Evolutionary conservation across 1,139 yeast genomes (phyloP), one percentile per base, ranked within the genome.

Genomic region (Candida glucosophila): DNA sequence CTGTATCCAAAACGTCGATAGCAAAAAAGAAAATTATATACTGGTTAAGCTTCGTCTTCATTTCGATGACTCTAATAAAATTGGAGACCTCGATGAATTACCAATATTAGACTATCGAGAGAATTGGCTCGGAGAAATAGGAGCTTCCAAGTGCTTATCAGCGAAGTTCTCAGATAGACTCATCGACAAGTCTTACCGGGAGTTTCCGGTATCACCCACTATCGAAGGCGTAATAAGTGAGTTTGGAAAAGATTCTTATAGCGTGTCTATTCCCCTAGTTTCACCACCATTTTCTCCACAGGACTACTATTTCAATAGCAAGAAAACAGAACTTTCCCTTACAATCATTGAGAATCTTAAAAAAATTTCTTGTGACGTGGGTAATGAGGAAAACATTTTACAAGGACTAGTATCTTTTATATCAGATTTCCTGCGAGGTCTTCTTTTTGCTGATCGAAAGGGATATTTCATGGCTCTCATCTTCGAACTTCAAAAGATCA

Each of bases 321-420:
- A 60, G 22, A 51, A 52, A 26, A 48, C 56, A 4, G 67, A 61
- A 30, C n/a, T n/a, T n/a, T n/a, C n/a, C n/a, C n/a, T n/a, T n/a
- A n/a, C n/a, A n/a, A n/a, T n/a, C n/a, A n/a, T n/a, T n/a, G n/a
- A n/a, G n/a, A n/a, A n/a, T n/a, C n/a, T n/a, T n/a, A n/a, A n/a
- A n/a, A n/a, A n/a, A n/a, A n/a, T n/a, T n/a, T n/a, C n/a, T n/a
- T n/a, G n/a, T n/a, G n/a, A n/a, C n/a, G n/a, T n/a, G n/a, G n/a
- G n/a, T n/a, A n/a, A n/a, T n/a, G n/a, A n/a, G n/a, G n/a, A n/a
- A n/a, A n/a, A n/a, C n/a, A n/a, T n/a, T n/a, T n/a, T n/a, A n/a
- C n/a, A n/a, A n/a, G n/a, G n/a, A n/a, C n/a, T n/a, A n/a, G n/a
- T n/a, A n/a, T n/a, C n/a, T n/a, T n/a, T n/a, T n/a, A n/a, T n/a